Conservation (phyloP, 768 basidiomycete species). For the Mycena rebaudengoi region DNA sequence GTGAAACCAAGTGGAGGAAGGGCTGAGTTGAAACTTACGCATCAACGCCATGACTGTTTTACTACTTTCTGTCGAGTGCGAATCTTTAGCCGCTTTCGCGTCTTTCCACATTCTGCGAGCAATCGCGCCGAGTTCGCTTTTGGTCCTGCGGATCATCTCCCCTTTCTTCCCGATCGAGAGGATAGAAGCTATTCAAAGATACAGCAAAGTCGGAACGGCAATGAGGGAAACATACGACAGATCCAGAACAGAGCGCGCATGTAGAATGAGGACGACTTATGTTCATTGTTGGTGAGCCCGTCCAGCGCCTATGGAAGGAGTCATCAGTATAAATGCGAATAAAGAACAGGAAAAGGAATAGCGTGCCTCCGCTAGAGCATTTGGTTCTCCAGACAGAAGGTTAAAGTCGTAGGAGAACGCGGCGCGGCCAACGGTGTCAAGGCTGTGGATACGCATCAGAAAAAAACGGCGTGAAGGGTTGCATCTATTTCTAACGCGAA, state of each 20-base stretch:
- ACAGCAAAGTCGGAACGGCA: no score
- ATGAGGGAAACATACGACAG: no score
- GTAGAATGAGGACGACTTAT: conserved; percentile 65
- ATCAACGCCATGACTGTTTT: conserved; percentile 64
- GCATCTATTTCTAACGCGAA: conserved; percentile 55
- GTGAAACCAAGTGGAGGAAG: neutral
- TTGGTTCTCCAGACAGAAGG: conserved; percentile 58
- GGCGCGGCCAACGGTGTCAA: conserved; percentile 68
- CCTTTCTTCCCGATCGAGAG: conserved; percentile 66
- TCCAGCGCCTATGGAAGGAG: conserved; percentile 48
- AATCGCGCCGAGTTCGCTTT: conserved; percentile 61
- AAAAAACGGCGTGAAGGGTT: neutral
- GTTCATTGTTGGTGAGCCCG: conserved; percentile 67
- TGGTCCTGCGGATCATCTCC: conserved; percentile 62
- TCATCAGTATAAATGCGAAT: neutral
- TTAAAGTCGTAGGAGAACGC: conserved; percentile 71
- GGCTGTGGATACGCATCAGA: conserved; percentile 40
- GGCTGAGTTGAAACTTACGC: conserved; percentile 45
- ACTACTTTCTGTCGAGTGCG: conserved; percentile 37
- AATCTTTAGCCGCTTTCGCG: conserved; percentile 55
- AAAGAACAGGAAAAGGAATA: neutral
- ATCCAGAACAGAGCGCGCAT: conserved; percentile 72
- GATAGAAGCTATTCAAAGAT: no score
- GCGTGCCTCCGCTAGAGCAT: conserved; percentile 51
- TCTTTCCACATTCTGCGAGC: conserved; percentile 63